These are phyloP conservation scores for Mycena kentingensis DNA, from an alignment of 768 basidiomycete species.

Conservation along the genomic window DNA sequence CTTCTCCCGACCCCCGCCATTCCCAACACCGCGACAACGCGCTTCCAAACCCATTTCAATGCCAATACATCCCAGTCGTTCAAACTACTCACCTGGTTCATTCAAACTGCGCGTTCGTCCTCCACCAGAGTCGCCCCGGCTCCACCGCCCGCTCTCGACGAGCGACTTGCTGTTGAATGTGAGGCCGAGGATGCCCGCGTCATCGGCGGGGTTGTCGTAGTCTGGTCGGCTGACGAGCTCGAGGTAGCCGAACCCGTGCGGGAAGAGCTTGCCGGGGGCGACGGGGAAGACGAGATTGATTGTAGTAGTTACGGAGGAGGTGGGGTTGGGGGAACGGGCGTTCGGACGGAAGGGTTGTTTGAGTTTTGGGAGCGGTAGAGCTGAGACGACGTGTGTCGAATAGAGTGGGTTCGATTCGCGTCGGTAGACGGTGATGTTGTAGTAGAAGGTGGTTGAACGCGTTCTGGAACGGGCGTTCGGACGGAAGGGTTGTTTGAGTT, in stretches of 20 bases:
- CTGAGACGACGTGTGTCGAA: slow-evolving; percentile 74
- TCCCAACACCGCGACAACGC: no score
- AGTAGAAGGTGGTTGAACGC: no score
- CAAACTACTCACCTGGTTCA: no score
- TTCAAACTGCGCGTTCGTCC: no score
- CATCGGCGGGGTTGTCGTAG: slow-evolving; percentile 47
- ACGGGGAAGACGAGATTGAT: slow-evolving; percentile 82
- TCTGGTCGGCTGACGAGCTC: slow-evolving; percentile 78
- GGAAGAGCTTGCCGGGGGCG: slow-evolving; percentile 58
- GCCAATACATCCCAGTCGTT: no score
- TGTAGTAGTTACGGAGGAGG: slow-evolving; percentile 81
- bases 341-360: slow-evolving; percentile 47
- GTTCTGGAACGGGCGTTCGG: slow-evolving; percentile 61
- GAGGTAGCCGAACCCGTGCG: slow-evolving; percentile 94
- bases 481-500: slow-evolving; percentile 48
- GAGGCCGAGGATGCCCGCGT: slow-evolving; percentile 70
- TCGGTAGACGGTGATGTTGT: no score
- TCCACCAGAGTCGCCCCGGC: no score
- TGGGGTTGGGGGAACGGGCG: slow-evolving; percentile 68
- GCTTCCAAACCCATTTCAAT: no score
- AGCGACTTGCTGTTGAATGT: slow-evolving; percentile 89
- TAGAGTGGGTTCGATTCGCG: slow-evolving; percentile 34
- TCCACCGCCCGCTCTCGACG: no score
- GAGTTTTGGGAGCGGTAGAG: slow-evolving; percentile 67
- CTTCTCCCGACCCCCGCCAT: no score